Evolutionary conservation across 2,329 filamentous ascomycete genomes (phyloP).

Genomic region (Colletotrichum horii): DNA sequence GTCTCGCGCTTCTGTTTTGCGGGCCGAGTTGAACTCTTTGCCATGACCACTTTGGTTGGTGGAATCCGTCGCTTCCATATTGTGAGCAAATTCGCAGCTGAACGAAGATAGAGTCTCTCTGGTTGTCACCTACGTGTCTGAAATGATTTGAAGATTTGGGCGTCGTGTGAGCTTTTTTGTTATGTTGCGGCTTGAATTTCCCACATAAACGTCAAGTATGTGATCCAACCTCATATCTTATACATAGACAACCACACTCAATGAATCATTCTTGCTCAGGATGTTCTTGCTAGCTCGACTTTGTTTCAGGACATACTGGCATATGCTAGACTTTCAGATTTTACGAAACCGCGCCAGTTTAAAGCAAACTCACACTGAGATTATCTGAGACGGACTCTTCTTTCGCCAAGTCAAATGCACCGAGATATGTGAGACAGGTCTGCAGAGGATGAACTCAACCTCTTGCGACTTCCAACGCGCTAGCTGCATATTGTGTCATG

Average conservation of each 20-base stretch:
- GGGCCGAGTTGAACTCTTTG: not conserved
- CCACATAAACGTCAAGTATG: not conserved
- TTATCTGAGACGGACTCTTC: not conserved
- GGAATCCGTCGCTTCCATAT: not conserved
- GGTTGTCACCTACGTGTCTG: not conserved
- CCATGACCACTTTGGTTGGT: not conserved
- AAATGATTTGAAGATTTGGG: not conserved
- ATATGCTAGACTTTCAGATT: not conserved
- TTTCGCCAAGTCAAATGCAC: not conserved
- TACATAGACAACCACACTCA: not conserved
- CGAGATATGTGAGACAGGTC: not conserved
- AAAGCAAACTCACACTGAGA: not conserved
- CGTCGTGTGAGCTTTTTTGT: not conserved
- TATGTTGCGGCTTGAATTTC: not conserved
- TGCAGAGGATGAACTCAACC: not conserved
- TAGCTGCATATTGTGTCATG: not conserved
- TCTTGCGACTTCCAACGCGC: not conserved
- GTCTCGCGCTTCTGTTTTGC: not conserved
- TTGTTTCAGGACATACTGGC: not conserved
- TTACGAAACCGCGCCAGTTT: not conserved
- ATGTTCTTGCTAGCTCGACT: not conserved
- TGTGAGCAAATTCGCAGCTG: not conserved
- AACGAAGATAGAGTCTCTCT: not conserved
- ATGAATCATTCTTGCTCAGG: not conserved
- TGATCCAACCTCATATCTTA: not conserved